Percentiles rank a stretch among this genome's conserved stretches.
Evolutionary conservation across 2,329 filamentous ascomycete species (phyloP).

Genomic region (Cyphellophora europaea): DNA sequence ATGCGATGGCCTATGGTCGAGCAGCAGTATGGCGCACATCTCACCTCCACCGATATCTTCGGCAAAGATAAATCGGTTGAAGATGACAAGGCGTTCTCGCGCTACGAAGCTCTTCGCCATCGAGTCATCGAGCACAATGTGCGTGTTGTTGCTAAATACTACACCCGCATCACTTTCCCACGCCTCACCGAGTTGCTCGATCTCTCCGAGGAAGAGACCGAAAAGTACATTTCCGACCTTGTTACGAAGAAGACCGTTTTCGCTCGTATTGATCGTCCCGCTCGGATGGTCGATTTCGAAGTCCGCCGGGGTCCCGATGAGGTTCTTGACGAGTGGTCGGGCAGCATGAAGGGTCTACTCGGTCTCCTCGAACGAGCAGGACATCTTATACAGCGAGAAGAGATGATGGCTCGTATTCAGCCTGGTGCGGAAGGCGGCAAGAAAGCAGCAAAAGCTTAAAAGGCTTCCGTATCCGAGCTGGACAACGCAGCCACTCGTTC

Average conservation of each 20-base stretch:
- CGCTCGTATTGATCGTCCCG: constrained; percentile 92
- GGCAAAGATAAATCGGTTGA: constrained; percentile 54
- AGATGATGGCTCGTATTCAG: constrained; percentile 99
- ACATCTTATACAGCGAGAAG: constrained; percentile 97
- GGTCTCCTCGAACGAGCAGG: constrained; percentile 84
- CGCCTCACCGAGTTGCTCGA: constrained; percentile 86
- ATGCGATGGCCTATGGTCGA: constrained; percentile 98
- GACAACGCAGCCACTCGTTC: too few species aligned
- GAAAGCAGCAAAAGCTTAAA: neutral
- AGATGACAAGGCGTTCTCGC: constrained; percentile 71
- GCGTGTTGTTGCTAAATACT: constrained; percentile 95
- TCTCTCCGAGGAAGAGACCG: constrained; percentile 87
- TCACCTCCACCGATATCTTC: constrained; percentile 86
- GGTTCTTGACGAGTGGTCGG: constrained; percentile 95
- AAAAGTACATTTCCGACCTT: constrained; percentile 96
- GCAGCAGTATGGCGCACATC: constrained; percentile 76
- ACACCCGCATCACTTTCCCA: constrained; percentile 90
- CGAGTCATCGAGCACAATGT: constrained; percentile 99
- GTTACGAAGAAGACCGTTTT: constrained; percentile 97
- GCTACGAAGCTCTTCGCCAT: constrained; percentile 94
- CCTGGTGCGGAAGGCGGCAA: constrained; percentile 33
- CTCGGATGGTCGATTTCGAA: constrained; percentile 84
- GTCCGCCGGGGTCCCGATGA: constrained; percentile 93
- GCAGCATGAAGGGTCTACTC: constrained; percentile 90
- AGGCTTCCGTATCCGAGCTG: too few species aligned